A percentile compares a stretch with the other conserved stretches of the same genome.
Conservation (phyloP, 805 yeast genomes). For the Trichomonascus vanleenenianus region DNA sequence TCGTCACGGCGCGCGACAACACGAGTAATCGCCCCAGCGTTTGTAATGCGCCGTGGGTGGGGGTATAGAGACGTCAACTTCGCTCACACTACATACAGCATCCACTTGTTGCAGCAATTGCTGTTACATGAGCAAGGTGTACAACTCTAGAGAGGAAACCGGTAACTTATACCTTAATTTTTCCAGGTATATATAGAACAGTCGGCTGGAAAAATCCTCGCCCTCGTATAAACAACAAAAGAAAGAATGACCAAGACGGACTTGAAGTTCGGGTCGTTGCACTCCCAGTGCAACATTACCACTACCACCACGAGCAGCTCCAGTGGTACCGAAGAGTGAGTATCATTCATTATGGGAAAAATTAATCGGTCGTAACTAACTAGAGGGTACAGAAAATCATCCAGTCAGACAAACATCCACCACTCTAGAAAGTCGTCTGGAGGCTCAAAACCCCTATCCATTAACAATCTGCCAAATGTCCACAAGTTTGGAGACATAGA, state of each 20-base stretch:
- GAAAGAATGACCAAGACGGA: slow-evolving; percentile 8
- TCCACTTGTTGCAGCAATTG: too few relatives aligned
- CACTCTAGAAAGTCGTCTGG: slow-evolving; percentile 13
- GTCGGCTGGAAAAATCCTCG: not conserved
- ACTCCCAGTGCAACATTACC: not conserved
- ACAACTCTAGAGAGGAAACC: too few relatives aligned
- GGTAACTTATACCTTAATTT: too few relatives aligned
- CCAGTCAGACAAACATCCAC: not conserved
- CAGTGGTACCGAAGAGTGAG: slow-evolving; percentile 1
- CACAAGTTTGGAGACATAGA: slow-evolving; percentile 11
- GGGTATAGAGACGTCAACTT: too few relatives aligned
- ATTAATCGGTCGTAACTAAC: not conserved
- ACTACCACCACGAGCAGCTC: slow-evolving; percentile 6
- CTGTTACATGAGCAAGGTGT: too few relatives aligned
- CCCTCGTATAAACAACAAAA: not conserved
- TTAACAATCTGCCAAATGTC: slow-evolving; percentile 6
- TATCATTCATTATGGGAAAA: too few relatives aligned
- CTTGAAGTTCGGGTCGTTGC: slow-evolving; percentile 7
- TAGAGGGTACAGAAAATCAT: too few relatives aligned
- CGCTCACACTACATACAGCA: too few relatives aligned
- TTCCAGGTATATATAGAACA: not conserved
- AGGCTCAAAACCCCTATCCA: slow-evolving; percentile 9
- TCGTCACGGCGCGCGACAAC: too few relatives aligned
- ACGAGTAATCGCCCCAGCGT: too few relatives aligned
- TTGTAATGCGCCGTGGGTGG: too few relatives aligned